A percentile compares a stretch with the other conserved stretches of the same genome.
phyloP scores from a whole-genome alignment of 2,329 filamentous ascomycete genomes.

The Fusarium fracticaudum region DNA sequence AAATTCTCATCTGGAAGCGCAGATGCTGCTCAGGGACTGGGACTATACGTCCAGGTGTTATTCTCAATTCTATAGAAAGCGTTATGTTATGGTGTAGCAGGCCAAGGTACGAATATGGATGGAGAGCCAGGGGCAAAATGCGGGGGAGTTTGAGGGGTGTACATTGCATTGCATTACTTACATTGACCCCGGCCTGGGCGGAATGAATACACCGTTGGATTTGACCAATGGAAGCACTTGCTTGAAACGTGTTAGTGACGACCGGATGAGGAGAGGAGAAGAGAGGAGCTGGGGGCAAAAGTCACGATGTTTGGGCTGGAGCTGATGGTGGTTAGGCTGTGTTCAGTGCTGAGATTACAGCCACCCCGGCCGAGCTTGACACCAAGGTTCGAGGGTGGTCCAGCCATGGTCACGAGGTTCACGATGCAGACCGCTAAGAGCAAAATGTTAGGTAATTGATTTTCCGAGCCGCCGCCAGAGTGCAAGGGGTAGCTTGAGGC shows the following conservation, averaged over 20 bases:
- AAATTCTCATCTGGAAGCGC: not conserved
- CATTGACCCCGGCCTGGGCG: not conserved
- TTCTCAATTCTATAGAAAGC: conserved; percentile 26
- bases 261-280: conserved; percentile 12
- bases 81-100: conserved; percentile 12
- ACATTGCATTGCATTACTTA: not conserved
- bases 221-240: conserved; percentile 25
- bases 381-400: conserved; percentile 26
- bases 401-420: conserved; percentile 27
- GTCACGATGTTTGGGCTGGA: conserved; percentile 39
- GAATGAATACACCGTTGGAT: conserved; percentile 25
- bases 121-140: conserved; percentile 24
- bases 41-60: conserved; percentile 1
- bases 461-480: conserved; percentile 18
- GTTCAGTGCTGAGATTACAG: conserved; percentile 14
- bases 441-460: conserved; percentile 41
- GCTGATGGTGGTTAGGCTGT: conserved; percentile 18
- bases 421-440: conserved; percentile 34
- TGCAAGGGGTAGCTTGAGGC: conserved; percentile 28
- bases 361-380: conserved; percentile 19
- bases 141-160: conserved; percentile 27
- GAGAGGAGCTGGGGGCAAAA: conserved; percentile 10
- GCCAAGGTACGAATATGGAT: conserved; percentile 6
- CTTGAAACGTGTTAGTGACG: conserved; percentile 21
- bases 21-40: not conserved